Base-by-base conservation (phyloP, 768 basidiomycete species). In the Chlorophyllum brunneum region DNA sequence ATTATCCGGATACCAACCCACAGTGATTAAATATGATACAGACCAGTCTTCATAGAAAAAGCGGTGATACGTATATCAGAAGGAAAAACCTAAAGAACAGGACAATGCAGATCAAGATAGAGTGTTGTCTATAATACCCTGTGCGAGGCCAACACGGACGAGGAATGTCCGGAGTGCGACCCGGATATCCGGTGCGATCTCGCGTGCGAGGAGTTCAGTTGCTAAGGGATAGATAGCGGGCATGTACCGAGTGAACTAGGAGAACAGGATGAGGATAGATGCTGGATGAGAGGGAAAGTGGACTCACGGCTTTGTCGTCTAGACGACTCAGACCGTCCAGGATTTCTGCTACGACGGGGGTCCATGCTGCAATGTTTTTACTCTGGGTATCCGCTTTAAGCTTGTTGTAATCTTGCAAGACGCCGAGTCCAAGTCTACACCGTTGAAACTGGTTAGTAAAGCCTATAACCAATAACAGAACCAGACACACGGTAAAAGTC, bases 351-450 rank as follows among this genome's bases (percentile, higher is more conserved):
- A 98, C 87, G 26, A 99, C 97, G n/a, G 97, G 97, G 18, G 92
- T 95, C 97, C 97, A 99, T 0, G 97, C 95, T 11, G 84, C 68
- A 54, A 99, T 95, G 65, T 97, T 98, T 70, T 98, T 92, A 46
- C 84, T 83, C 69, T 98, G 95, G 2, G 85, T 92, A 55, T 98
- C 95, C 2, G 85, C 68, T 40, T 89, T 88, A 48, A 99, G 76
- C 61, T 88, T 88, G 63, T 85, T 91, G 69, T 92, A 99, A 67
- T 97, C 93, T 59, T 85, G 83, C 49, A 99, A 70, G 16, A 98
- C 91, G 18, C 88, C 91, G 36, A 92, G 75, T 22, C 88, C 88
- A 54, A 99, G 78, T 39, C 95, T 98, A 61, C 13, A 42, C 47
- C 18, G 10, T 29, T 15, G 31, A 40, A 15, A 50, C 61, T 24